Base-by-base conservation (phyloP, 805 yeast genomes). In the Zygoascus biomembranicola region DNA sequence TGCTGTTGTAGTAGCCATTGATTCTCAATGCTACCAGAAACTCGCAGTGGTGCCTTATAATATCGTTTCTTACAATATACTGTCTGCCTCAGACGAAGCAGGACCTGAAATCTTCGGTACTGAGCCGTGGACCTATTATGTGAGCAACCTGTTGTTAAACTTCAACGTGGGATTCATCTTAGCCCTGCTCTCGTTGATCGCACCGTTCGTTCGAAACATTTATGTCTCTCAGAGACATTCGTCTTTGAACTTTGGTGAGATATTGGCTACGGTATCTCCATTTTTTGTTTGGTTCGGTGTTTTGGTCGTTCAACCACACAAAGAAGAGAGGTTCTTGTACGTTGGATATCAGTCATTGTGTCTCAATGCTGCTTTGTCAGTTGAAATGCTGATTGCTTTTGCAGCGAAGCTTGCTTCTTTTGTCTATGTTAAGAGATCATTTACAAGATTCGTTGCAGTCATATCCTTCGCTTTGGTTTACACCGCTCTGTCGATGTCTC, bases 51-150 rank as follows among this genome's bases (percentile, higher is more conserved):
- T 90, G 1, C 90, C 97, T 0, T 72, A 84, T 59, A 92, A 90
- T 64, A 90, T 90, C 57, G 84, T 90, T 4, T 67, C 81, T 20
- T 92, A 92, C 69, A 90, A 92, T 63, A 96, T 90, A 1, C 69
- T 84, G 54, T 67, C 74, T 63, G 82, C 95, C 0, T 73, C 75
- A 53, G 86, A 80, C 43, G 77, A 77, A 6, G 75, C 87, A 26
- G 97, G 97, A 0, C 97, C 97, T 1, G 84, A 87, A 55, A 89
- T 92, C 23, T 92, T 90, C 69, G 97, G 97, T 28, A 79, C 79
- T 5, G 97, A 90, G 66, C 88, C 94, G 13, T 73, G 85, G 69
- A 65, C 72, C 37, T 92, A 87, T 66, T 92, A 92, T 63, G 57
- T 81, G 10, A 63, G 76, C 54, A 90, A 90, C 63, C 69, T 92